phyloP scores from a whole-genome alignment of 2,329 filamentous ascomycete species.

The Hirsutella minnesotensis region DNA sequence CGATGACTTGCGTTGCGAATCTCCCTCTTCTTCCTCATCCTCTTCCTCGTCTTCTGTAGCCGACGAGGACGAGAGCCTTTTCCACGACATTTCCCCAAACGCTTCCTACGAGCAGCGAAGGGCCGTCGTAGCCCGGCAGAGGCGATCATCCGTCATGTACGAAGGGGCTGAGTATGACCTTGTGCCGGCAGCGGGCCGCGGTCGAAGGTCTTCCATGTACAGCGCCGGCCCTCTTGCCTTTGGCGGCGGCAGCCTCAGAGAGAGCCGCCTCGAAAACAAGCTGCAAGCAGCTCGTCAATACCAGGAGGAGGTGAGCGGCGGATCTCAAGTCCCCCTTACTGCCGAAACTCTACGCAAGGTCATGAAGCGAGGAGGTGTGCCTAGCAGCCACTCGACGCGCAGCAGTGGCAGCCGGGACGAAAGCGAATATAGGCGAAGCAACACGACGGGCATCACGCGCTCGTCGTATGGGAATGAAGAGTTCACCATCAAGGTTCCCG shows the following conservation, averaged over 20 bases:
- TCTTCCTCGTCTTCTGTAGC: constrained; percentile 7
- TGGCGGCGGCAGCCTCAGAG: constrained; percentile 21
- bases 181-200: constrained; percentile 22
- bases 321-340: constrained; percentile 36
- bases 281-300: constrained; percentile 30
- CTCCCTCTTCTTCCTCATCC: not conserved
- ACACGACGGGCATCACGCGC: constrained; percentile 48
- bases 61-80: constrained; percentile 13
- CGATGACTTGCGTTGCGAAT: constrained; percentile 1
- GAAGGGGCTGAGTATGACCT: constrained; percentile 27
- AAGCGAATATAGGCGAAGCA: constrained; percentile 50
- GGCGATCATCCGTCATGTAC: constrained; percentile 24
- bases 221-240: constrained; percentile 19
- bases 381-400: constrained; percentile 43
- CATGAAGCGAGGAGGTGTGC: constrained; percentile 29
- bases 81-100: constrained; percentile 25
- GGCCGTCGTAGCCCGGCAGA: constrained; percentile 19
- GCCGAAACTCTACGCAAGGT: constrained; percentile 42
- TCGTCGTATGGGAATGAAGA: constrained; percentile 40
- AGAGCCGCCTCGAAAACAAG: no score
- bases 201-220: constrained; percentile 29
- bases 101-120: constrained; percentile 20
- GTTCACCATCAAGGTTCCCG: constrained; percentile 48
- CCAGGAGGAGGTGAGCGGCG: constrained; percentile 39
- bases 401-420: constrained; percentile 51